Evolutionary conservation across 805 yeast species (phyloP).

Genomic region (Candida endomychidarum): DNA sequence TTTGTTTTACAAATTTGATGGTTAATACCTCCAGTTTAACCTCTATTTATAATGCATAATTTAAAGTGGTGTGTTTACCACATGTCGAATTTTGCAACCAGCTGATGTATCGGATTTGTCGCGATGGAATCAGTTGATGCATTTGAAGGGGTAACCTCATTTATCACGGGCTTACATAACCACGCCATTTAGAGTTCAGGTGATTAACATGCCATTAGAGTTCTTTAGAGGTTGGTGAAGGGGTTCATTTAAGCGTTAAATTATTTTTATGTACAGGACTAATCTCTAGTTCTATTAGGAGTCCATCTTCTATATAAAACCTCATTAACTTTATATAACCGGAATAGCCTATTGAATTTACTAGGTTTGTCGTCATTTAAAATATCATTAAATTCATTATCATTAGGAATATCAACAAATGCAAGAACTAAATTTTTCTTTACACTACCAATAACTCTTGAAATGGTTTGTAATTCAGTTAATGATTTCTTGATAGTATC

Average conservation of each 20-base stretch:
- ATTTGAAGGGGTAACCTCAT: neutral
- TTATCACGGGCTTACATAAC: neutral
- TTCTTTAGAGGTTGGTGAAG: too few relatives aligned
- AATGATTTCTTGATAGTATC: conserved; percentile 46
- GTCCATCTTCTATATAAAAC: conserved; percentile 79
- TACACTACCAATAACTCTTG: conserved; percentile 85
- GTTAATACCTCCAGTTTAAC: too few relatives aligned
- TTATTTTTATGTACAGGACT: conserved; percentile 9
- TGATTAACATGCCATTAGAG: too few relatives aligned
- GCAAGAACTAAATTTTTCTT: conserved; percentile 71
- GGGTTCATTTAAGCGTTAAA: neutral
- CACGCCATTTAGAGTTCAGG: too few relatives aligned
- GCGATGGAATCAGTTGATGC: conserved; percentile 4
- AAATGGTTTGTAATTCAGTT: conserved; percentile 59
- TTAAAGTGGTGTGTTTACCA: conserved; percentile 5
- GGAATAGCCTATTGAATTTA: conserved; percentile 31
- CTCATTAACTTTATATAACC: conserved; percentile 57
- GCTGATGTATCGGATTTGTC: conserved; percentile 5
- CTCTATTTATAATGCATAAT: conserved; percentile 1
- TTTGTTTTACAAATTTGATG: conserved; percentile 2
- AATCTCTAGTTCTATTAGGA: conserved; percentile 82
- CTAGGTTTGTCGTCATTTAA: conserved; percentile 17
- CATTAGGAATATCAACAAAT: conserved; percentile 58
- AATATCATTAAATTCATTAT: conserved; percentile 27
- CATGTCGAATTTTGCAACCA: conserved; percentile 8